A percentile compares a stretch with the other conserved stretches of the same genome.
Conservation (phyloP, 169 alveolate genomes). For the Eimeria sp. region DNA sequence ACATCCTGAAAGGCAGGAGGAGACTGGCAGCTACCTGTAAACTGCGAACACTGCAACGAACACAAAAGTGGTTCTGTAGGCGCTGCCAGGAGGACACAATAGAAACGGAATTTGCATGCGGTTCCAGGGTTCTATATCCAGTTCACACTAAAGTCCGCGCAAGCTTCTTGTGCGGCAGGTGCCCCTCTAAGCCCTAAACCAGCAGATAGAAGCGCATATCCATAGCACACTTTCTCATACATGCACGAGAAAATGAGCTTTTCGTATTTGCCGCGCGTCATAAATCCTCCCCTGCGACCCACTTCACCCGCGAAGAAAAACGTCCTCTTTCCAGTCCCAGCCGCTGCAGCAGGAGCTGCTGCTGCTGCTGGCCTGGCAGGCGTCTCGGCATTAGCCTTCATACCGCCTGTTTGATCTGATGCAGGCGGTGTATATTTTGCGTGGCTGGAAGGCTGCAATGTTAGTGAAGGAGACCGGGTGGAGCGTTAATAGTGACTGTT, state of each 20-base stretch:
- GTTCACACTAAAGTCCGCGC: background rate
- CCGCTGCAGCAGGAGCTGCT: background rate
- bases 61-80: background rate
- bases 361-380: background rate
- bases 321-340: background rate
- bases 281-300: background rate
- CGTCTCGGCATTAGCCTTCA: background rate
- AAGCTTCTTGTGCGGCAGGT: background rate
- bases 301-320: background rate
- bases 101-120: background rate
- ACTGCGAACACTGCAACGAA: background rate
- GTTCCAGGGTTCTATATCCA: background rate
- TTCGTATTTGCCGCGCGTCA: background rate
- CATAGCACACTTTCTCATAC: background rate
- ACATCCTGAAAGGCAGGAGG: background rate
- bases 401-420: background rate
- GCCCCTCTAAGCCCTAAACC: background rate
- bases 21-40: background rate
- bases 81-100: background rate
- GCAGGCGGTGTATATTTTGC: background rate
- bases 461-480: slow-evolving; percentile 30
- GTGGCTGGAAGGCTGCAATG: background rate
- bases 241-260: background rate
- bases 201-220: background rate
- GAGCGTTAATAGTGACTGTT: slow-evolving; percentile 16